These are phyloP conservation scores for Hanseniaspora pseudoguilliermondii DNA, from an alignment of 805 yeast species.

Conservation along the genomic window DNA sequence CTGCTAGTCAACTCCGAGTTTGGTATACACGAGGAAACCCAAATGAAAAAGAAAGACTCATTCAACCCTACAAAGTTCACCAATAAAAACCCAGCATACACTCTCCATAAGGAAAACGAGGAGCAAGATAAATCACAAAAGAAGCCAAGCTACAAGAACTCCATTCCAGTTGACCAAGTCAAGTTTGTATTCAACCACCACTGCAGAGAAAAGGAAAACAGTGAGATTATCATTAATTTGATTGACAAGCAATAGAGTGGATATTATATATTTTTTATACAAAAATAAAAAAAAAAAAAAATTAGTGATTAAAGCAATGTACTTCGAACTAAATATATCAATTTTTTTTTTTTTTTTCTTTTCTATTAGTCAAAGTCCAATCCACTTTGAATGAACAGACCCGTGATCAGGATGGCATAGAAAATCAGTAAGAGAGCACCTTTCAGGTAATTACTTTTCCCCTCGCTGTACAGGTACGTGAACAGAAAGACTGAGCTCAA, in stretches of 20 bases:
- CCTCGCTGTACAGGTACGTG: slow-evolving; percentile 91
- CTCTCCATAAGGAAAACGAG: background rate
- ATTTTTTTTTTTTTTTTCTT: no score
- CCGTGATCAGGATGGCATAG: slow-evolving; percentile 61
- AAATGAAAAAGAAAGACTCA: slow-evolving; percentile 33
- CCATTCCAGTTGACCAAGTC: background rate
- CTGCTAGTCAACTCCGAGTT: slow-evolving; percentile 39
- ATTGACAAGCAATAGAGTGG: background rate
- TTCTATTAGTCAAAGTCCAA: slow-evolving; percentile 13
- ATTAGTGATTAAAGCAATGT: no score
- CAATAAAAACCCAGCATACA: slow-evolving; percentile 24
- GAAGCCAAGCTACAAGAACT: background rate
- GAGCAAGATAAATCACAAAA: background rate
- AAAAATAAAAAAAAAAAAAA: background rate
- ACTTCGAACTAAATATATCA: no score
- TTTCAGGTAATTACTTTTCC: slow-evolving; percentile 90
- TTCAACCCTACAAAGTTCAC: slow-evolving; percentile 16
- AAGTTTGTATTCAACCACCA: background rate
- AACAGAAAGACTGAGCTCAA: slow-evolving; percentile 76
- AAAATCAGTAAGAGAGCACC: slow-evolving; percentile 77
- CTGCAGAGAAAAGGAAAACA: background rate
- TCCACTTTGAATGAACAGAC: slow-evolving; percentile 53
- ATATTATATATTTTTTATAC: no score
- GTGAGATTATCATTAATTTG: background rate
- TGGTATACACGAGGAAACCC: slow-evolving; percentile 60